These are phyloP conservation scores for Musa itinerans DNA, from an alignment of 176 grass and related monocot genomes.

Conservation along the genomic window DNA sequence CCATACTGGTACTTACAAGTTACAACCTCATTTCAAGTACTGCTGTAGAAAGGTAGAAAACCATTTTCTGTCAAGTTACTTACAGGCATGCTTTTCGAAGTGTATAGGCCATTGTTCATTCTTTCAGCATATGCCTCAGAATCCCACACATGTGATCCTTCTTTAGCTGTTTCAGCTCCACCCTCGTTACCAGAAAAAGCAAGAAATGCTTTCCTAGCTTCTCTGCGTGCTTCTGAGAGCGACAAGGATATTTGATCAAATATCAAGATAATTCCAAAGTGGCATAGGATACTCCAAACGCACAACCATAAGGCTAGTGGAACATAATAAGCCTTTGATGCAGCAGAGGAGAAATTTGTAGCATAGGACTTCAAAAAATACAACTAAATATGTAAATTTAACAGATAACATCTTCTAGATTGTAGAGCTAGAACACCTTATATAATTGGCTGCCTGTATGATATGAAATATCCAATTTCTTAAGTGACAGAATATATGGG, in stretches of 20 bases:
- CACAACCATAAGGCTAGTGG: not conserved
- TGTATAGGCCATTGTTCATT: slow-evolving; percentile 25
- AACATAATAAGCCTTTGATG: not conserved
- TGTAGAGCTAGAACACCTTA: not conserved
- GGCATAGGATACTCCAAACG: not conserved
- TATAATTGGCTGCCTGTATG: not conserved
- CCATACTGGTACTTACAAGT: too few relatives aligned
- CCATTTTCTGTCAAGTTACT: slow-evolving; percentile 4
- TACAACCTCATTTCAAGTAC: not conserved
- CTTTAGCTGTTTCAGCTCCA: slow-evolving; percentile 30
- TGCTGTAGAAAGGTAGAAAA: not conserved
- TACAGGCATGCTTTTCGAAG: slow-evolving; percentile 58
- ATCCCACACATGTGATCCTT: slow-evolving; percentile 26
- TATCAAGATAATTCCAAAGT: not conserved
- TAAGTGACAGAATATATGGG: not conserved
- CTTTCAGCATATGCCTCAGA: slow-evolving; percentile 35
- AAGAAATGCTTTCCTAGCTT: slow-evolving; percentile 88
- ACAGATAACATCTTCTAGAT: not conserved
- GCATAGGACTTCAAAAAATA: not conserved
- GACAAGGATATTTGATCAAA: slow-evolving; percentile 18
- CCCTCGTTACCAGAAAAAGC: slow-evolving; percentile 57
- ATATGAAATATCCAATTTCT: not conserved
- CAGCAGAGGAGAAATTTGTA: not conserved
- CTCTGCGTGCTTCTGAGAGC: slow-evolving; percentile 64
- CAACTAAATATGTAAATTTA: not conserved